Percentiles rank a stretch among this genome's conserved stretches.
These are phyloP conservation scores for Backusella morwellensis DNA, from an alignment of 192 early-diverging fungal species.

Conservation along the genomic window DNA sequence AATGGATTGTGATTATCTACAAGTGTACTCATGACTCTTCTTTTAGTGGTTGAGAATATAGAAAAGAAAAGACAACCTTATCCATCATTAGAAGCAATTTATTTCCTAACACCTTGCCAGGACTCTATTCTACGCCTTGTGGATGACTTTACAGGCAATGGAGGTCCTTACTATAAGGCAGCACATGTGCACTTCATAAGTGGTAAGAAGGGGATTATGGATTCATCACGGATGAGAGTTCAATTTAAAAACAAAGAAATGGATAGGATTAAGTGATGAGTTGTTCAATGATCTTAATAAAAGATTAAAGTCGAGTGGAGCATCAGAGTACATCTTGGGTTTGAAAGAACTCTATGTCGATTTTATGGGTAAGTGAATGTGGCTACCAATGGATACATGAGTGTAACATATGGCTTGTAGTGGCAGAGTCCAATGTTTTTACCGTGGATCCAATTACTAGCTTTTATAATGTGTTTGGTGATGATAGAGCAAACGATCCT, in stretches of 20 bases:
- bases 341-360: conserved; percentile 80
- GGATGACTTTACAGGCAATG: conserved; percentile 49
- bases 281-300: conserved; percentile 49
- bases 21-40: too few relatives aligned
- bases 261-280: conserved; percentile 59
- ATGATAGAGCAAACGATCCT: conserved; percentile 33
- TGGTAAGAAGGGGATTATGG: conserved; percentile 27
- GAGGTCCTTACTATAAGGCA: conserved; percentile 50
- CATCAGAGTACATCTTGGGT: conserved; percentile 53
- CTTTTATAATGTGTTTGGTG: conserved; percentile 64
- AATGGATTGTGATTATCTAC: neutral
- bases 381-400: neutral
- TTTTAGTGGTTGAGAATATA: conserved; percentile 59
- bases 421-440: conserved; percentile 45
- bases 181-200: conserved; percentile 61
- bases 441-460: conserved; percentile 69
- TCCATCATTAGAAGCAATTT: conserved; percentile 58
- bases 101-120: conserved; percentile 54
- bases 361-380: conserved; percentile 62
- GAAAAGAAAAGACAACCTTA: conserved; percentile 60
- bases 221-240: neutral
- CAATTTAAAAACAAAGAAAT: neutral
- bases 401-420: conserved; percentile 1
- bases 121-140: conserved; percentile 57
- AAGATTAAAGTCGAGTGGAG: conserved; percentile 52